A percentile compares a stretch with the other conserved stretches of the same genome.
These are phyloP conservation scores for Ganoderma resinaceum DNA, from an alignment of 1,284 basidiomycete genomes.

Conservation along the genomic window DNA sequence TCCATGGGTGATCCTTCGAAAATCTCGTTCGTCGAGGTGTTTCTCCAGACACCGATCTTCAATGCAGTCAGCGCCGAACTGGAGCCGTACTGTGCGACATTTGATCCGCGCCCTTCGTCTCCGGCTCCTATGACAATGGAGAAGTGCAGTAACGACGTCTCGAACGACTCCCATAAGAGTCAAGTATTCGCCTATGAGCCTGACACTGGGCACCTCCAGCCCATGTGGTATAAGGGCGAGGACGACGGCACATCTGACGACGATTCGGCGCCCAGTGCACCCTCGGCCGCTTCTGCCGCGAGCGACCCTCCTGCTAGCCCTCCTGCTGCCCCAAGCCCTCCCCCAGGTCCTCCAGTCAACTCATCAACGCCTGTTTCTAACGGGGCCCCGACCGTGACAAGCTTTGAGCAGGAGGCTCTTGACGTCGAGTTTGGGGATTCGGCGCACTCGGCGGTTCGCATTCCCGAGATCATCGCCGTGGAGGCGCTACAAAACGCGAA, in stretches of 20 bases:
- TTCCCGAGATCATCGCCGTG: slow-evolving; percentile 27
- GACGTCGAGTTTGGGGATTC: slow-evolving; percentile 33
- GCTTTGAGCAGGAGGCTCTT: slow-evolving; percentile 26
- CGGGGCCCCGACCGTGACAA: slow-evolving; percentile 32
- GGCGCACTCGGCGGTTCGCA: slow-evolving; percentile 29
- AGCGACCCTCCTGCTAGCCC: slow-evolving; percentile 8
- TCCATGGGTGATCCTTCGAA: too few species aligned
- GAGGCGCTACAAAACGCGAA: slow-evolving; percentile 35
- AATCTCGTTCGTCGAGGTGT: slow-evolving; percentile 46
- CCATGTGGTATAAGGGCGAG: slow-evolving; percentile 53
- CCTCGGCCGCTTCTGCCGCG: slow-evolving; percentile 4
- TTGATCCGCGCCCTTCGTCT: slow-evolving; percentile 55
- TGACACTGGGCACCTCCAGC: slow-evolving; percentile 54
- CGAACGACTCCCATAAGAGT: slow-evolving; percentile 48
- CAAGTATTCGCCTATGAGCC: slow-evolving; percentile 67
- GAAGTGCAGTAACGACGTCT: slow-evolving; percentile 43
- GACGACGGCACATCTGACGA: slow-evolving; percentile 20
- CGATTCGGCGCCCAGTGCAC: slow-evolving; percentile 13
- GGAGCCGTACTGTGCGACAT: slow-evolving; percentile 65
- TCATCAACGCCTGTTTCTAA: slow-evolving; percentile 25
- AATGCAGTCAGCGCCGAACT: slow-evolving; percentile 45
- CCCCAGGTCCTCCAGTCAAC: slow-evolving; percentile 14
- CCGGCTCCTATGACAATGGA: slow-evolving; percentile 58
- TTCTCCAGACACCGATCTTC: slow-evolving; percentile 55
- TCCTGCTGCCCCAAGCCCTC: neutral